phyloP scores from a whole-genome alignment of 2,329 filamentous ascomycete species.

The Alternaria rosae region DNA sequence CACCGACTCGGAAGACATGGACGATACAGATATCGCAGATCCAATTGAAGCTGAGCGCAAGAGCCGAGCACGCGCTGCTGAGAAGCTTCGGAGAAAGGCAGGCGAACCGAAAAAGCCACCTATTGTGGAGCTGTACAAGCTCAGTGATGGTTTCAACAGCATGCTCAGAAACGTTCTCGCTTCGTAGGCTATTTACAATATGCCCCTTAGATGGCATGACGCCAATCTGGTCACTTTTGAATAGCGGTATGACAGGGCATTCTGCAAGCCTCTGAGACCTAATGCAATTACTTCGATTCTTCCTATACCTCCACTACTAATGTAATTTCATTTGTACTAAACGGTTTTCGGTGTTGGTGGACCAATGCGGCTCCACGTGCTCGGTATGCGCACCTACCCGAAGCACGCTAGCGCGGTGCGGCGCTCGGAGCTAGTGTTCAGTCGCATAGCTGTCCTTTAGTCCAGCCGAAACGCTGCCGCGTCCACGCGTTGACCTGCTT shows the following conservation, averaged over 20 bases:
- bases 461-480: slow-evolving; percentile 35
- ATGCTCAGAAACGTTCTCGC: slow-evolving; percentile 86
- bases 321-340: not conserved
- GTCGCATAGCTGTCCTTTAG: slow-evolving; percentile 46
- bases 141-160: slow-evolving; percentile 78
- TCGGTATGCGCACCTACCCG: slow-evolving; percentile 15
- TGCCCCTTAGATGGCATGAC: not conserved
- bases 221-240: not conserved
- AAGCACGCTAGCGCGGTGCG: slow-evolving; percentile 27
- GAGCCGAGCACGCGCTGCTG: slow-evolving; percentile 77
- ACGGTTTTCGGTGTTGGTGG: not conserved
- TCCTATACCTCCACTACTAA: not conserved
- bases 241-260: not conserved
- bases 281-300: not conserved
- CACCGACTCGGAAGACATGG: slow-evolving; percentile 63
- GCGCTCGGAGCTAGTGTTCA: slow-evolving; percentile 20
- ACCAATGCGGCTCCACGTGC: slow-evolving; percentile 19
- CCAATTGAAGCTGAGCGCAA: slow-evolving; percentile 87
- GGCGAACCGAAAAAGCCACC: slow-evolving; percentile 84
- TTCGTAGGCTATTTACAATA: slow-evolving; percentile 27
- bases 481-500: slow-evolving; percentile 29
- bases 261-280: not conserved
- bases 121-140: slow-evolving; percentile 79
- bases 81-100: slow-evolving; percentile 78
- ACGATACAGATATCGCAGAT: slow-evolving; percentile 80